A percentile compares a stretch with the other conserved stretches of the same genome.
Conservation (phyloP, 108 stramenopile genomes). For the Nitzschia sp. region DNA sequence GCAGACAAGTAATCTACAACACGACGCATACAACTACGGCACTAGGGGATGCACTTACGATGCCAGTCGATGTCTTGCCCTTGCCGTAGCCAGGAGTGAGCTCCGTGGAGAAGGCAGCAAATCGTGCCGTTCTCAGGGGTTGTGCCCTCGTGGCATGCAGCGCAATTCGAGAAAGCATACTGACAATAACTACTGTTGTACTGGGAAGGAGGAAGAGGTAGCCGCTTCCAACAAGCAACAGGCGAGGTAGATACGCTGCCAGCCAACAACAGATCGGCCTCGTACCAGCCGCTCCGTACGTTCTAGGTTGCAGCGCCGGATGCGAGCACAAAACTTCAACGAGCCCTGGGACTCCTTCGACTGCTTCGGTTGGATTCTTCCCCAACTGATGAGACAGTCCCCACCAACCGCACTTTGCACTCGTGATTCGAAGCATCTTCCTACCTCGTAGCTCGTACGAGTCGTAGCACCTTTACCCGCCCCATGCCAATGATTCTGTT, state of each 20-base stretch:
- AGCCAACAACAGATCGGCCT: too few relatives aligned
- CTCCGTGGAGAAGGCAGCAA: conserved; percentile 29
- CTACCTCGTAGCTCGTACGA: too few relatives aligned
- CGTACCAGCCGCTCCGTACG: too few relatives aligned
- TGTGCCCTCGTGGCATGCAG: conserved; percentile 15
- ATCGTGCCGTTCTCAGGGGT: conserved; percentile 3
- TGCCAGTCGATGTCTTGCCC: conserved; percentile 89
- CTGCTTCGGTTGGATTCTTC: background rate
- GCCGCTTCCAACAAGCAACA: too few relatives aligned
- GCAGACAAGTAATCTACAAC: background rate
- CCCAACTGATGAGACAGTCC: too few relatives aligned
- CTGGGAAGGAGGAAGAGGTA: too few relatives aligned
- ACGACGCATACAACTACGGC: too few relatives aligned
- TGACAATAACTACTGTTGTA: background rate
- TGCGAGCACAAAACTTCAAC: conserved; percentile 1
- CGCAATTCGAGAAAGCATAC: conserved; percentile 37
- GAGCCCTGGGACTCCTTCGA: background rate
- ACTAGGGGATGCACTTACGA: conserved; percentile 56
- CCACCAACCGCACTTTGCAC: too few relatives aligned
- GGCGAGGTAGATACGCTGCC: too few relatives aligned
- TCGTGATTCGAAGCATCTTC: too few relatives aligned
- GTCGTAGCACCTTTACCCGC: too few relatives aligned
- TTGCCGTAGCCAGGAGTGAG: conserved; percentile 70
- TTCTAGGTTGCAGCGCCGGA: background rate
- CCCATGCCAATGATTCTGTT: too few relatives aligned